Base-by-base conservation (phyloP, 257 asterid genomes). In the Thymus quinquecostatus region DNA sequence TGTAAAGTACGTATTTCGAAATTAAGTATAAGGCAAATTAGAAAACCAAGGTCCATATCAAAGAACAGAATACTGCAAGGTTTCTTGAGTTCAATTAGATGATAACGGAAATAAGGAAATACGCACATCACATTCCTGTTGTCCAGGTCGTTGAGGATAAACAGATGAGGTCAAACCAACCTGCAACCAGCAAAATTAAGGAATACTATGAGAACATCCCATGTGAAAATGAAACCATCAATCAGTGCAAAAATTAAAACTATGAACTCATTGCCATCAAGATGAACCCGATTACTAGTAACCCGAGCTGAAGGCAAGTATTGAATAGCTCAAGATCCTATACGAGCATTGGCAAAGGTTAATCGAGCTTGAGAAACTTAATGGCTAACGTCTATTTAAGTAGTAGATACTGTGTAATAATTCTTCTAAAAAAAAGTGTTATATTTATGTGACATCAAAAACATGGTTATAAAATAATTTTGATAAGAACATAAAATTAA, bases 121-220 rank as follows among this genome's bases (percentile, higher is more conserved):
- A 85, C 97, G 68, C 77, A 94, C 99, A 77, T 91, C 97, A 78
- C 99, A 94, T 80, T 84, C 99, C 43, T n/a, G 72, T 75, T 89
- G 89, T 77, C 97, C 97, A 58, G 93, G 97, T 80, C 99, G 87
- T 77, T 94, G 99, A 44, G 97, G 97, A 76, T 84, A 89, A 73
- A 91, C 33, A 64, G 84, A 47, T 34, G 88, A 58, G 60, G 75
- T 83, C 82, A 89, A 78, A 60, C 89, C 99, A 75, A 88, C 84
- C 97, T 91, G 96, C 87, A 80, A 79, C 55, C 74, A 79, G 72
- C 29, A 63, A 86, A 78, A 81, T 50, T 69, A 79, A 70, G 38
- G 28, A 69, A 71, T 14, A 61, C 59, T 29, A 54, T 75, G 14
- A 75, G 81, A 60, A 28, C 33, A 36, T 45, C 30, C 67, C 33